Base-by-base conservation (phyloP, 805 yeast genomes). In the Saccharomycopsis amapae region DNA sequence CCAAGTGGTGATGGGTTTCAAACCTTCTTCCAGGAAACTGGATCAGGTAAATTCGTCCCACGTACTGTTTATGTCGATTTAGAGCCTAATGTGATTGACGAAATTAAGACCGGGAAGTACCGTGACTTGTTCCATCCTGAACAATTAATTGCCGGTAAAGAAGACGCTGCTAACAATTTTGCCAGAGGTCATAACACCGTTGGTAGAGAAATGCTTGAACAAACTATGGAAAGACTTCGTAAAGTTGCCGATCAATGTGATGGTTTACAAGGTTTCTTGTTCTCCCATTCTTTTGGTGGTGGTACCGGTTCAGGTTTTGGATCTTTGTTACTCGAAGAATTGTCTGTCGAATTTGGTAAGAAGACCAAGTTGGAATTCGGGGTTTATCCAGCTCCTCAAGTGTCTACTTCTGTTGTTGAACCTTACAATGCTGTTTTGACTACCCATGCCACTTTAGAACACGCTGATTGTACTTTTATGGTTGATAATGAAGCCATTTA, bases 301-400 rank as follows among this genome's bases (percentile, higher is more conserved):
- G 98, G 98, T 76, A 90, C 98, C 35, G 98, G 98, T 62, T 88
- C 97, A 32, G 98, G 98, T 60, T 81, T 90, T 61, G 98, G 97
- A 40, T 87, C 97, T 22, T 73, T 93, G 57, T 75, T 90, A 62
- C 75, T 90, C 58, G 97, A 90, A 69, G 94, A 87, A 62, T 79
- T 90, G 60, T 81, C 94, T 25, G 75, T 81, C 58, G 97, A 90
- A 66, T 90, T 81, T 64, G 97, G 96, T 61, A 90, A 90, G 69
- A 90, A 90, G 72, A 85, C 97, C 55, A 93, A 93, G 71, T 78
- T 90, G 58, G 97, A 90, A 69, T 90, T 90, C 60, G 97, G 97
- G 34, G 97, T 90, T 38, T 90, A 90, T 69, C 98, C 98, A 49
- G 96, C 96, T 50, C 97, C 97, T 41, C 97, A 89, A 69, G 84